Percentiles rank a stretch among this genome's conserved stretches.
phyloP scores from a whole-genome alignment of 257 asterid species.

The Primulina tabacum region DNA sequence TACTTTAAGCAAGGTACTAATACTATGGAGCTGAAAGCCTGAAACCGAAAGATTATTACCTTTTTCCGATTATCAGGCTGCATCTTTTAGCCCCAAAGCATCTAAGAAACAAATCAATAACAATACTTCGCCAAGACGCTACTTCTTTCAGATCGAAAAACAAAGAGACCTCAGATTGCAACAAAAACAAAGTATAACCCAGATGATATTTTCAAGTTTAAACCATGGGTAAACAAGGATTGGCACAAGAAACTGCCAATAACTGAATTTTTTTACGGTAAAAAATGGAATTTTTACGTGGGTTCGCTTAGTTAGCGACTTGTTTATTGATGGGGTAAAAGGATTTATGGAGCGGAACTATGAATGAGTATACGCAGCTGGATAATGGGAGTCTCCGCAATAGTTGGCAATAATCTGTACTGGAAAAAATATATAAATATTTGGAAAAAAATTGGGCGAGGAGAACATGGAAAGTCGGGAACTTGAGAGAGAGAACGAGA shows the following conservation, averaged over 20 bases:
- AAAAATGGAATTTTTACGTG: constrained; percentile 27
- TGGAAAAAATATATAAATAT: constrained; percentile 17
- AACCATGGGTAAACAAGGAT: constrained; percentile 18
- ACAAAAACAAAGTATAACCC: constrained; percentile 30
- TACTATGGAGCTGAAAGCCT: constrained; percentile 2
- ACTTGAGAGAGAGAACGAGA: constrained; percentile 18
- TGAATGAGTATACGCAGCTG: constrained; percentile 24
- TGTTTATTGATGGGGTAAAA: constrained; percentile 11
- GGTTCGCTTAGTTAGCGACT: constrained; percentile 27
- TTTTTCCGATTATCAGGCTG: constrained; percentile 80
- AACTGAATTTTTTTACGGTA: constrained; percentile 18
- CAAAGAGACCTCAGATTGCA: constrained; percentile 21
- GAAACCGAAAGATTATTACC: constrained; percentile 31
- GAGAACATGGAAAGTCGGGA: constrained; percentile 18
- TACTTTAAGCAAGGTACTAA: constrained; percentile 9
- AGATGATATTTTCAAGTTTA: constrained; percentile 31
- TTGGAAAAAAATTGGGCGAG: constrained; percentile 25
- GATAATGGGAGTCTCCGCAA: constrained; percentile 28
- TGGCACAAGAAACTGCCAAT: constrained; percentile 15
- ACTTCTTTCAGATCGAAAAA: constrained; percentile 33
- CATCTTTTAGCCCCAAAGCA: constrained; percentile 61
- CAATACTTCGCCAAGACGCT: constrained; percentile 24
- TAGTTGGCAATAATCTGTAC: constrained; percentile 32
- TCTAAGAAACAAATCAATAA: constrained; percentile 32
- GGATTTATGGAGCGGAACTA: constrained; percentile 23